phyloP scores from a whole-genome alignment of 257 asterid species.

The Solanum infundibuliforme region DNA sequence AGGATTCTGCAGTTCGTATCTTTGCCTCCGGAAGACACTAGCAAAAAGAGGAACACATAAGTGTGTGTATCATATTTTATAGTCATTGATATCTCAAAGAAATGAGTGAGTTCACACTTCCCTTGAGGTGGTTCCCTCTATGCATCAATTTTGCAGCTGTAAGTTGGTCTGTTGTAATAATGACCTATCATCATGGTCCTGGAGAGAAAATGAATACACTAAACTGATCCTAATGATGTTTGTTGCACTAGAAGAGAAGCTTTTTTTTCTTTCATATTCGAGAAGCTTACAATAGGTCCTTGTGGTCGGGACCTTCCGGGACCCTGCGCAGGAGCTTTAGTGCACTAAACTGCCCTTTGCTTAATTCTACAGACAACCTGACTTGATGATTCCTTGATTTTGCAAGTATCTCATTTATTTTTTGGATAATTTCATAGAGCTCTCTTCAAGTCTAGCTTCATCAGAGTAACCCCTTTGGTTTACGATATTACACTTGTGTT shows the following conservation, averaged over 20 bases:
- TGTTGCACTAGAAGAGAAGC: not conserved
- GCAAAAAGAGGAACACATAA: slow-evolving; percentile 18
- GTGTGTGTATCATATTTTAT: not conserved
- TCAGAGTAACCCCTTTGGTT: not conserved
- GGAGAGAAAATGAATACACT: not conserved
- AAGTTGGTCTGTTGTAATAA: not conserved
- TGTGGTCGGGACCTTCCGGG: too few relatives aligned
- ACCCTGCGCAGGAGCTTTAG: too few relatives aligned
- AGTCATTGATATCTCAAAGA: not conserved
- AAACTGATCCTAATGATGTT: not conserved
- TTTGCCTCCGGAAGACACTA: slow-evolving; percentile 53
- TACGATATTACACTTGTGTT: not conserved
- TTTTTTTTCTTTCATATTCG: not conserved
- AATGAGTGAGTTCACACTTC: not conserved
- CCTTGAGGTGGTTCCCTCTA: not conserved
- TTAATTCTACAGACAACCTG: not conserved
- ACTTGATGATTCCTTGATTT: not conserved
- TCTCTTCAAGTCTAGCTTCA: not conserved
- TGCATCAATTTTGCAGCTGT: not conserved
- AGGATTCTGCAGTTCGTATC: slow-evolving; percentile 55
- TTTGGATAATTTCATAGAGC: too few relatives aligned
- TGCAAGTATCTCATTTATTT: not conserved
- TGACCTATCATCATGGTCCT: not conserved
- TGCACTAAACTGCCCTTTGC: not conserved
- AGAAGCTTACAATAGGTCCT: not conserved